phyloP scores from a whole-genome alignment of 345 rosid genomes.

The Euphorbia peplus region DNA sequence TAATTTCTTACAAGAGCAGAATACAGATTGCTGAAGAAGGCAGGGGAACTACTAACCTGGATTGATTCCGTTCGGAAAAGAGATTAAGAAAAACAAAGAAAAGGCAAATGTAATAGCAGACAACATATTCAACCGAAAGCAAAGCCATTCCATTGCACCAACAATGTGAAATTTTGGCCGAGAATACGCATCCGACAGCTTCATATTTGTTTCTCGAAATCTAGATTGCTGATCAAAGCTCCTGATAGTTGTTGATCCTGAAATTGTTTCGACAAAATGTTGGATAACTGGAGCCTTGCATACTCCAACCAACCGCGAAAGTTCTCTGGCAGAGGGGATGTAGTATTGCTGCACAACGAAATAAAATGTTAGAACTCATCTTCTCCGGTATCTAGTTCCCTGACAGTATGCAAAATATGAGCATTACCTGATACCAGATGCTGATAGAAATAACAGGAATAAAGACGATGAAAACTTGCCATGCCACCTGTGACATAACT shows the following conservation, averaged over 20 bases:
- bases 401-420: too few species aligned
- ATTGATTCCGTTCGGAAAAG: constrained; percentile 55
- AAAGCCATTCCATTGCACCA: constrained; percentile 73
- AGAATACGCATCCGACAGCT: constrained; percentile 45
- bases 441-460: constrained; percentile 60
- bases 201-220: constrained; percentile 53
- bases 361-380: constrained; percentile 7
- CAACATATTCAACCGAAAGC: constrained; percentile 63
- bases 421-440: constrained; percentile 75
- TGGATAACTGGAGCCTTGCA: constrained; percentile 71
- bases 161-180: constrained; percentile 47
- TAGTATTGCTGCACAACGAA: constrained; percentile 56
- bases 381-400: background rate
- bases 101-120: constrained; percentile 49
- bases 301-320: constrained; percentile 61
- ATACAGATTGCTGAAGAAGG: background rate
- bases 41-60: constrained; percentile 50
- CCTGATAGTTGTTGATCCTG: constrained; percentile 62
- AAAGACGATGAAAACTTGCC: constrained; percentile 71
- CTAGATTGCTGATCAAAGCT: constrained; percentile 68
- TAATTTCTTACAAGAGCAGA: background rate
- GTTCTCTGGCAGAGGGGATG: constrained; percentile 65
- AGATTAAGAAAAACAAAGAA: constrained; percentile 56
- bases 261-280: constrained; percentile 70
- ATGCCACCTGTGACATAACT: constrained; percentile 78